phyloP scores from a whole-genome alignment of 1,284 basidiomycete genomes.

The Apiotrichum veenhuisii region DNA sequence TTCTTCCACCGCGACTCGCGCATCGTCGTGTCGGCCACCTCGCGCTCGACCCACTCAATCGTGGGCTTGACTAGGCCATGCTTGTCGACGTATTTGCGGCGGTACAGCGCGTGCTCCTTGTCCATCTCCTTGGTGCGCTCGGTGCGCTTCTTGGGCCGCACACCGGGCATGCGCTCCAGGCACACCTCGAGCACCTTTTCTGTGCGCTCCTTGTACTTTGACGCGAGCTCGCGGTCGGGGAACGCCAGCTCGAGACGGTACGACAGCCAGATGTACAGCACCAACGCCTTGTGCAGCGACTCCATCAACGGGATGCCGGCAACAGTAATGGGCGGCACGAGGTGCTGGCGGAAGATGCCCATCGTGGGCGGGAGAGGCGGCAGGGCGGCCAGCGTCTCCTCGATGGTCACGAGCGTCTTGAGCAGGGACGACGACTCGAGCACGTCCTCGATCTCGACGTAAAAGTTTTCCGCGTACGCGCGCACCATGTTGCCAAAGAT shows the following conservation, averaged over 20 bases:
- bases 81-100: slow-evolving; percentile 10
- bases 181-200: slow-evolving; percentile 64
- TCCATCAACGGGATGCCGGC: slow-evolving; percentile 59
- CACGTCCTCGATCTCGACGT: slow-evolving; percentile 47
- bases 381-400: slow-evolving; percentile 43
- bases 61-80: slow-evolving; percentile 11
- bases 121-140: slow-evolving; percentile 8
- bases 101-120: slow-evolving; percentile 4
- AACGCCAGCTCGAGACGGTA: slow-evolving; percentile 75
- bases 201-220: slow-evolving; percentile 60
- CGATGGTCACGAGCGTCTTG: slow-evolving; percentile 52
- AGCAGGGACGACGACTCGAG: slow-evolving; percentile 51
- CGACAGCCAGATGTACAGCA: slow-evolving; percentile 82
- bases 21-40: not conserved
- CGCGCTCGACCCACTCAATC: slow-evolving; percentile 6
- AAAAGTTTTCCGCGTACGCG: slow-evolving; percentile 45
- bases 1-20: not conserved
- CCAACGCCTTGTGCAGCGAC: slow-evolving; percentile 72
- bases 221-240: slow-evolving; percentile 57
- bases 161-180: slow-evolving; percentile 43
- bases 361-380: slow-evolving; percentile 24
- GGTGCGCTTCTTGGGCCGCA: slow-evolving; percentile 27
- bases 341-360: slow-evolving; percentile 1
- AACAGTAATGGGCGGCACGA: slow-evolving; percentile 34
- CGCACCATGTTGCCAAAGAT: slow-evolving; percentile 48